A percentile compares a stretch with the other conserved stretches of the same genome.
phyloP scores from a whole-genome alignment of 176 grass and related monocot species.

The Urochloa ruziziensis region DNA sequence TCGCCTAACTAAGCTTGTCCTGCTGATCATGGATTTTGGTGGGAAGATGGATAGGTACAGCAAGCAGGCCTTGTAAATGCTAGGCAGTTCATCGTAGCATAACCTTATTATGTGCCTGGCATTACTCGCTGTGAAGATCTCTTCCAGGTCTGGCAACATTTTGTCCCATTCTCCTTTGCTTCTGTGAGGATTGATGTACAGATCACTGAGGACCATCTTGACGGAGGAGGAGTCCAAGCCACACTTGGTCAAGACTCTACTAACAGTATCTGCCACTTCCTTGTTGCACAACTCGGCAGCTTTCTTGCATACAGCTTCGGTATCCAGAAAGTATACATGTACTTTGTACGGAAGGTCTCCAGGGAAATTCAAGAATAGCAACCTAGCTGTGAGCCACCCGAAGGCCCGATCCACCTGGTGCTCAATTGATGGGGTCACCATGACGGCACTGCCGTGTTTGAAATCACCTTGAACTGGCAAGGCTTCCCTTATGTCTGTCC shows the following conservation, averaged over 20 bases:
- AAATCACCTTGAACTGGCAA: not conserved
- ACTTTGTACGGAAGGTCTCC: not conserved
- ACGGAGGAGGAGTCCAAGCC: not conserved
- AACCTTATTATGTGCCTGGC: not conserved
- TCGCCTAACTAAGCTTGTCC: not conserved
- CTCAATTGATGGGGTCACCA: not conserved
- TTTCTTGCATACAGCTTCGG: fast-evolving
- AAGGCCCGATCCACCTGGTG: not conserved
- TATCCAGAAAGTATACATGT: not conserved
- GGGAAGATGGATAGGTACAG: not conserved
- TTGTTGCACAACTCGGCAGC: fast-evolving
- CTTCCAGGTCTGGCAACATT: not conserved
- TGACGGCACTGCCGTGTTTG: not conserved
- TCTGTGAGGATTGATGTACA: not conserved
- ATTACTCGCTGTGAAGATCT: not conserved
- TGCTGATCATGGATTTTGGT: not conserved
- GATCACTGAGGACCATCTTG: not conserved
- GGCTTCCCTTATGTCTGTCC: not conserved
- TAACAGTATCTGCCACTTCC: not conserved
- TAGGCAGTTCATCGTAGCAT: not conserved
- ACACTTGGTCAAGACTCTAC: not conserved
- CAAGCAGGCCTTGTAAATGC: not conserved
- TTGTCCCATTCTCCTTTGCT: not conserved
- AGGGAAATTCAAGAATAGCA: not conserved
- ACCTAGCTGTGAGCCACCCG: not conserved